A percentile compares a stretch with the other conserved stretches of the same genome.
These are phyloP conservation scores for Aschersonia sp. DNA, from an alignment of 2,329 filamentous ascomycete genomes.

Conservation along the genomic window DNA sequence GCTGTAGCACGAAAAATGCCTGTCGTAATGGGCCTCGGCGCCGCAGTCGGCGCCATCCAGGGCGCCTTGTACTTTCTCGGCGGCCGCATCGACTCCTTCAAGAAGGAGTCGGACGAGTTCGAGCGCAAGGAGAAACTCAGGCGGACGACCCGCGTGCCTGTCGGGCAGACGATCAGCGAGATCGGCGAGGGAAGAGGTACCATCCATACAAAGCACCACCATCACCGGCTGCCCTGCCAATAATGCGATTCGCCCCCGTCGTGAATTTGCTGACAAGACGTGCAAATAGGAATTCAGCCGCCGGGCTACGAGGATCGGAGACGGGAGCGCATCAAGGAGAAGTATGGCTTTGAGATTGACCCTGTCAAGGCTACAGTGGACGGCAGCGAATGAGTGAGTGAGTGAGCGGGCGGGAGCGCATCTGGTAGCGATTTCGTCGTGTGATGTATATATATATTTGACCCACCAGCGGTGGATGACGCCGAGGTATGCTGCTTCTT, in stretches of 20 bases:
- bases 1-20: slow-evolving; percentile 40
- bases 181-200: slow-evolving; percentile 79
- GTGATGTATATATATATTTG: no score
- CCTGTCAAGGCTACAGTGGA: slow-evolving; percentile 40
- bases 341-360: slow-evolving; percentile 75
- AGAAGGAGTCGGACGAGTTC: slow-evolving; percentile 52
- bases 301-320: slow-evolving; percentile 78
- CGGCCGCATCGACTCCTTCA: slow-evolving; percentile 36
- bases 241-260: background rate
- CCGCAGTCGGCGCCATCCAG: slow-evolving; percentile 39
- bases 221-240: no score
- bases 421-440: no score
- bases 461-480: no score
- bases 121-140: slow-evolving; percentile 61
- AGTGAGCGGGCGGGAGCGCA: background rate
- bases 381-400: slow-evolving; percentile 21
- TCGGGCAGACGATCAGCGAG: slow-evolving; percentile 66
- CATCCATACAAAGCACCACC: no score
- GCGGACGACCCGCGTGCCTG: slow-evolving; percentile 57
- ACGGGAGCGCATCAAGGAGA: slow-evolving; percentile 66
- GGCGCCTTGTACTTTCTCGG: slow-evolving; percentile 55
- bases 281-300: slow-evolving; percentile 53
- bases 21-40: slow-evolving; percentile 53
- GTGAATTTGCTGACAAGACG: no score
- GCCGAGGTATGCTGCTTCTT: no score